Evolutionary conservation across 2,329 filamentous ascomycete genomes (phyloP), one percentile per base, ranked within the genome.

Genomic region (Pseudopyricularia cyperi): DNA sequence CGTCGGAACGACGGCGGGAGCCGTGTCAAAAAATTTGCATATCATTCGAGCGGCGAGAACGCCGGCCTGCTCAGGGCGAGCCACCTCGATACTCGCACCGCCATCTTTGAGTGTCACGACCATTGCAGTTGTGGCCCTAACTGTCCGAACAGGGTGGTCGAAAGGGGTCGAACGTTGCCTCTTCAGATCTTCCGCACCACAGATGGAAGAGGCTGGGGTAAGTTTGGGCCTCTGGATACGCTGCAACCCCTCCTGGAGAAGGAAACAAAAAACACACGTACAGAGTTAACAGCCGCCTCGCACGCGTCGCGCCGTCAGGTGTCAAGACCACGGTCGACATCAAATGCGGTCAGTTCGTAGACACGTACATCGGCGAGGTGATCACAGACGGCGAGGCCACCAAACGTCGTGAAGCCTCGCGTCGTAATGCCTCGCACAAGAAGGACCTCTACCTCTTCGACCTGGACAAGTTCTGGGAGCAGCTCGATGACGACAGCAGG

Each of bases 371-470:
- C 7, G 87, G 88, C 12, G 82, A 86, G 62, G 71, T 85, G 53
- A 81, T 87, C 58, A 82, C 80, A 1, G 70, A 74, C 0, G 58
- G 65, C 2, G 81, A 90, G 66, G 85, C 87, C 0, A 74, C 82
- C 15, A 69, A 71, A 2, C 80, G 88, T 3, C 82, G 87, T 7
- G 68, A 70, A 1, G 66, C 70, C 0, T 76, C 80, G 2, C 69
- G 71, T 30, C 66, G 77, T 3, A 30, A 30, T 4, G 28, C 28
- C 5, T 75, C 75, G 0, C 72, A 78, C 54, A 73, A 74, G n/a
- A 90, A 90, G 59, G 82, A 86, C 22, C 80, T 85, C 0, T 93
- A 93, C 58, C 74, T 93, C 1, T 93, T 91, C 64, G 80, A 77
- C 1, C 77, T 94, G 1, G 88, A 94, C 70, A 93, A 93, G 62